A percentile compares a stretch with the other conserved stretches of the same genome.
Conservation (phyloP, 73 alveolate species). For the Tetrahymena elliotti region DNA sequence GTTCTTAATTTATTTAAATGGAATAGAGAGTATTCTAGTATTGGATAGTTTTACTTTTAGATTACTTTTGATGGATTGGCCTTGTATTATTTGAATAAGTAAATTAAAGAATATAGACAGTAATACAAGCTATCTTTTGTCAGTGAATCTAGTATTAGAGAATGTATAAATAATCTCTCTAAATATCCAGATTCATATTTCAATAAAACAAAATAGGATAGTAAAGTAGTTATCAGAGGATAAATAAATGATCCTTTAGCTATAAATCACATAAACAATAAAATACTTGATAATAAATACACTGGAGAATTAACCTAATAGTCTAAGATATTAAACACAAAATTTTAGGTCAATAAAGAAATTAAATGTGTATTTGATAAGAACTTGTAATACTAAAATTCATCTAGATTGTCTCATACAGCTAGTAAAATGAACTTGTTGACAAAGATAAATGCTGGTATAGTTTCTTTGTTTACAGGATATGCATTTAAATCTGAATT, state of each 20-base stretch:
- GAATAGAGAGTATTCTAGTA: not conserved
- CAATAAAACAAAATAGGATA: not conserved
- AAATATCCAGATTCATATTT: not conserved
- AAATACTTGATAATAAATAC: not conserved
- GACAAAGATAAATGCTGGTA: not conserved
- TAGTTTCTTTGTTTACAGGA: not conserved
- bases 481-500: not conserved
- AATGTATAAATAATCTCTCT: not conserved
- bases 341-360: not conserved
- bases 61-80: not conserved
- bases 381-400: not conserved
- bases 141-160: not conserved
- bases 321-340: not conserved
- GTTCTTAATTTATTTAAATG: not conserved
- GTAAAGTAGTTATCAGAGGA: not conserved
- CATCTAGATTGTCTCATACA: not conserved
- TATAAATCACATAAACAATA: not conserved
- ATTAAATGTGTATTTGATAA: not conserved
- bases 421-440: not conserved
- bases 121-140: not conserved
- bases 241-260: not conserved
- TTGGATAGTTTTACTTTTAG: not conserved
- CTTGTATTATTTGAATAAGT: not conserved
- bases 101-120: not conserved
- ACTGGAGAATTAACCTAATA: not conserved